Conservation (phyloP, 2,329 filamentous ascomycete species). For the Diaporthe batatas region DNA sequence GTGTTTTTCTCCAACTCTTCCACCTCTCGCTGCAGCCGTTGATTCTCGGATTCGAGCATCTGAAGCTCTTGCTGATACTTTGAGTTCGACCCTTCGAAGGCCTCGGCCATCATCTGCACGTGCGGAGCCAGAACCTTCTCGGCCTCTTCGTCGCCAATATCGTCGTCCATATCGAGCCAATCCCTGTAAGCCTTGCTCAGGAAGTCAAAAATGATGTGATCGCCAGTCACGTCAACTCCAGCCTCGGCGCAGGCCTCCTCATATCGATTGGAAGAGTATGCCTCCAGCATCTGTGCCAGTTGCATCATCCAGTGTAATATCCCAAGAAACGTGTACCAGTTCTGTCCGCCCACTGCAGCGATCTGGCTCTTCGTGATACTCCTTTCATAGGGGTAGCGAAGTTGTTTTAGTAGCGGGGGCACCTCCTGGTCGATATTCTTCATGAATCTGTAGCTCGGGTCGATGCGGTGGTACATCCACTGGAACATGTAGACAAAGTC, state of each 20-base stretch:
- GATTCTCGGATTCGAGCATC: conserved; percentile 87
- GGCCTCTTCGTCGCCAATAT: conserved; percentile 86
- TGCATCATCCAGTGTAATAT: conserved; percentile 99
- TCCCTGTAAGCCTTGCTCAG: conserved; percentile 90
- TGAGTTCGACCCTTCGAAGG: conserved; percentile 88
- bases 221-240: conserved; percentile 87
- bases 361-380: conserved; percentile 98
- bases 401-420: conserved; percentile 89
- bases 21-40: conserved; percentile 84
- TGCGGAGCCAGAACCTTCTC: conserved; percentile 85
- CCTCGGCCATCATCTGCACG: conserved; percentile 85
- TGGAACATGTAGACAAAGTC: conserved; percentile 99
- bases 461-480: conserved; percentile 96
- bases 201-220: conserved; percentile 95
- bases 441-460: conserved; percentile 92
- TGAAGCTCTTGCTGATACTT: conserved; percentile 88
- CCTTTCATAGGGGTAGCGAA: conserved; percentile 95
- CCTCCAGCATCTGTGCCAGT: conserved; percentile 91
- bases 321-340: conserved; percentile 95
- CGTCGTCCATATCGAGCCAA: conserved; percentile 93
- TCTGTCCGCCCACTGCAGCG: conserved; percentile 93
- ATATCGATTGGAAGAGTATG: conserved; percentile 82
- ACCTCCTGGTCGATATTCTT: conserved; percentile 97
- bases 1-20: conserved; percentile 90
- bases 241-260: conserved; percentile 91